Evolutionary conservation across 345 rosid genomes (phyloP).

Genomic region (Heritiera littoralis): DNA sequence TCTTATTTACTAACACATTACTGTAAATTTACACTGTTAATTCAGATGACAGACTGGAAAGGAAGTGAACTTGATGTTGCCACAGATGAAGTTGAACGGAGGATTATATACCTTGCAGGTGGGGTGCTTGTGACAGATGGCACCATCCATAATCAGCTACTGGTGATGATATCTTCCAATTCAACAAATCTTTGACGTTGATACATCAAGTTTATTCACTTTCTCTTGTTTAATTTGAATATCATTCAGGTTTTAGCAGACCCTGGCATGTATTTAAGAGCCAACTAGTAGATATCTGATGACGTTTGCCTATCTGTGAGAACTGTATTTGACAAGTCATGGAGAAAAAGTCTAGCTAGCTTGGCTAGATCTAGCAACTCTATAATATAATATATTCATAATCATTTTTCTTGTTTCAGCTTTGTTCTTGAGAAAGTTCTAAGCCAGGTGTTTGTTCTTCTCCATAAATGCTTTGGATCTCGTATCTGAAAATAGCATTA

Average conservation of each 20-base stretch:
- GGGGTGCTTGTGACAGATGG: constrained; percentile 62
- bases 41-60: constrained; percentile 68
- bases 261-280: too few relatives aligned
- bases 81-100: constrained; percentile 47
- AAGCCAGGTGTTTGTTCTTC: constrained; percentile 22
- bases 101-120: constrained; percentile 45
- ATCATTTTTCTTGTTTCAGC: background rate
- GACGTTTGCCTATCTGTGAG: too few relatives aligned
- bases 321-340: too few relatives aligned
- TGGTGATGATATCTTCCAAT: constrained; percentile 43
- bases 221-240: background rate
- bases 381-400: background rate
- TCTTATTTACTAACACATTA: too few relatives aligned
- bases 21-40: background rate
- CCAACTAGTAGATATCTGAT: too few relatives aligned
- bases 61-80: constrained; percentile 48
- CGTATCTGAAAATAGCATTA: constrained; percentile 21
- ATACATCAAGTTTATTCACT: background rate
- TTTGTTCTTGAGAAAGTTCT: constrained; percentile 13
- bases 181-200: constrained; percentile 30
- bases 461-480: constrained; percentile 28
- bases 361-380: too few relatives aligned
- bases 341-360: too few relatives aligned
- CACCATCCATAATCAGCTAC: constrained; percentile 39
- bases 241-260: background rate